phyloP scores from a whole-genome alignment of 768 basidiomycete species.

The Pulveroboletus frians region DNA sequence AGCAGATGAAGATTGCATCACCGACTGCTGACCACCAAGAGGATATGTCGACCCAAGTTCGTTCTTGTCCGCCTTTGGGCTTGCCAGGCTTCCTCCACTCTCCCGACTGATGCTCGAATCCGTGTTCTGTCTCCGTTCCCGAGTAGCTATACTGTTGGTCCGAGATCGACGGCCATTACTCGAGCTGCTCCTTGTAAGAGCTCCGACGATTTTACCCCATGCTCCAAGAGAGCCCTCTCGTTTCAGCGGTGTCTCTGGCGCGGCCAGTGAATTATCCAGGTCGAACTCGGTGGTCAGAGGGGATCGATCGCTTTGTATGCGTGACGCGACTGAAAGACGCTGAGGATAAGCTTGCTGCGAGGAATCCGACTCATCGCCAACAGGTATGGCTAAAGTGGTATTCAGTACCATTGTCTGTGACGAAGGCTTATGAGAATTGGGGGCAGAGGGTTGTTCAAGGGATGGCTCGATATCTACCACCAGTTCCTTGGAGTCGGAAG shows the following conservation, averaged over 20 bases:
- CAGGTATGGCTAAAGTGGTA: constrained; percentile 34
- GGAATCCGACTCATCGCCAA: constrained; percentile 46
- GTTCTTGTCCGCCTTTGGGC: constrained; percentile 53
- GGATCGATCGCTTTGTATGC: constrained; percentile 56
- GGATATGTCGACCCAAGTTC: constrained; percentile 36
- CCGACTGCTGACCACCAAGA: constrained; percentile 46
- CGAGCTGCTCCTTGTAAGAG: constrained; percentile 62
- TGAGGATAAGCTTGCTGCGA: constrained; percentile 51
- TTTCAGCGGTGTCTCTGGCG: constrained; percentile 46
- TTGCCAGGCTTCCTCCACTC: constrained; percentile 67
- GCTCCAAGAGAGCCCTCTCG: constrained; percentile 53
- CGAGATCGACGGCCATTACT: constrained; percentile 70
- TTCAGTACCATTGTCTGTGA: constrained; percentile 44
- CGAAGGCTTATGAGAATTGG: constrained; percentile 46
- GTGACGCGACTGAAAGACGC: constrained; percentile 58
- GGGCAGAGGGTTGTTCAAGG: constrained; percentile 42
- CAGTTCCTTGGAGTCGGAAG: constrained; percentile 56
- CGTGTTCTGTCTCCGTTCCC: constrained; percentile 62
- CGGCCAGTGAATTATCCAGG: constrained; percentile 42
- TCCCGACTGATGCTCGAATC: constrained; percentile 73
- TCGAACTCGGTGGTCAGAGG: constrained; percentile 47
- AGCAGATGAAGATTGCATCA: constrained; percentile 61
- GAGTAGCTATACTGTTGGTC: constrained; percentile 66
- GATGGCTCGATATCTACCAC: constrained; percentile 61
- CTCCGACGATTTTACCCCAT: constrained; percentile 71